Evolutionary conservation across 139 green algal genomes (phyloP).

Genomic region (Chlorella vulgaris): DNA sequence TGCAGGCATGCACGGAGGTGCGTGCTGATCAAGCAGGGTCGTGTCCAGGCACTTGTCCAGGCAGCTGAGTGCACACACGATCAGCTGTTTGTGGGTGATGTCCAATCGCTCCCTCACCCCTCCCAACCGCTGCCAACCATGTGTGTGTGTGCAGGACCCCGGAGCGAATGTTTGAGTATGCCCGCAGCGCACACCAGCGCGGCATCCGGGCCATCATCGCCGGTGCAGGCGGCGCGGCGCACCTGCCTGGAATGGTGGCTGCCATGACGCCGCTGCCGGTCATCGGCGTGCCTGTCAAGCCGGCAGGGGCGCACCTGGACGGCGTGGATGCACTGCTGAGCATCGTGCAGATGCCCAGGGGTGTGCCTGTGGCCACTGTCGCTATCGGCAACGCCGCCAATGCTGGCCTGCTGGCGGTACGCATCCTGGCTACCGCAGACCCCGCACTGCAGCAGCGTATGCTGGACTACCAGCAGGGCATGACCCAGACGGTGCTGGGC

Average conservation of each 20-base stretch:
- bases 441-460: conserved; percentile 66
- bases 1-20: no score
- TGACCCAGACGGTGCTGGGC: conserved; percentile 68
- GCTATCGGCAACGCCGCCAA: conserved; percentile 97
- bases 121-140: not conserved
- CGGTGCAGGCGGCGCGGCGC: conserved; percentile 88
- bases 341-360: conserved; percentile 96
- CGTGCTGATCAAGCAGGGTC: no score
- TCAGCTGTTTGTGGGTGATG: no score
- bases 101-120: not conserved
- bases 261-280: conserved; percentile 96
- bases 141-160: conserved; percentile 71
- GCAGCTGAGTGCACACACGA: no score
- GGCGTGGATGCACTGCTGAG: conserved; percentile 94
- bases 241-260: conserved; percentile 98
- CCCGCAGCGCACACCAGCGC: conserved; percentile 68
- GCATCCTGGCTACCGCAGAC: conserved; percentile 81
- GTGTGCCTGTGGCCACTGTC: conserved; percentile 96
- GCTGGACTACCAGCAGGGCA: conserved; percentile 70
- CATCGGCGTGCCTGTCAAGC: conserved; percentile 94
- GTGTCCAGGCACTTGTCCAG: no score
- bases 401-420: conserved; percentile 90
- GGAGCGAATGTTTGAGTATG: conserved; percentile 94
- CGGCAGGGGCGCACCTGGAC: conserved; percentile 84
- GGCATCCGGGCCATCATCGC: conserved; percentile 92